A percentile compares a stretch with the other conserved stretches of the same genome.
These are phyloP conservation scores for Syzygium aromaticum DNA, from an alignment of 345 rosid species.

Conservation along the genomic window DNA sequence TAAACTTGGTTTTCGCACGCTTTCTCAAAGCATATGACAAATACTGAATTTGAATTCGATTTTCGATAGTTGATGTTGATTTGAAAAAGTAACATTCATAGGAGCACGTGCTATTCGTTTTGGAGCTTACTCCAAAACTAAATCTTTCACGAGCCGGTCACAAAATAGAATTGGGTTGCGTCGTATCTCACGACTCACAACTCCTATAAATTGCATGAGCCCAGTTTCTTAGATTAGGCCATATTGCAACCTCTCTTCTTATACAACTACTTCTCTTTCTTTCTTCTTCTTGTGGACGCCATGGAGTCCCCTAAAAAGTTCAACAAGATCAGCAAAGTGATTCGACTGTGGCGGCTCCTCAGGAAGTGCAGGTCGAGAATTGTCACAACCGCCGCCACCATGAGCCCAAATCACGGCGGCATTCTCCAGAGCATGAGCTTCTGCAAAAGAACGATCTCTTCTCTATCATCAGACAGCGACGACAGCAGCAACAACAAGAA, in stretches of 20 bases:
- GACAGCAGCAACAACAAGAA: conserved; percentile 1
- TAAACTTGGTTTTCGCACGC: not conserved
- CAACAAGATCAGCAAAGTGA: not conserved
- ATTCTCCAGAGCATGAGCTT: conserved; percentile 37
- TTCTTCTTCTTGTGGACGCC: not conserved
- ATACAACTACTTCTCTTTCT: not conserved
- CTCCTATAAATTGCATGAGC: not conserved
- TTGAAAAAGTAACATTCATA: not conserved
- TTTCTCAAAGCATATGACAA: not conserved
- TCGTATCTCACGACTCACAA: not conserved
- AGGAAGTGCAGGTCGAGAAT: not conserved
- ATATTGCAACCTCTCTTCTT: not conserved
- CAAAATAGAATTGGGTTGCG: too few relatives aligned
- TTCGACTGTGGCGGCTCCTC: not conserved
- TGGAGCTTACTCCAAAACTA: not conserved
- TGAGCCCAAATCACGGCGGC: not conserved
- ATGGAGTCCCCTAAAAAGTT: not conserved
- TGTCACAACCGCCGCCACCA: not conserved
- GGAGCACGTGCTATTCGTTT: not conserved
- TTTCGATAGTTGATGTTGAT: not conserved
- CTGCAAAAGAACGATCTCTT: conserved; percentile 64
- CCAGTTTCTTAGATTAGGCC: not conserved
- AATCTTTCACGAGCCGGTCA: not conserved
- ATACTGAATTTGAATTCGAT: not conserved
- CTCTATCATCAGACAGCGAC: conserved; percentile 14